Percentiles rank a stretch among this genome's conserved stretches.
Evolutionary conservation across 306 rosid genomes (phyloP).

Genomic region (Albizia julibrissin): DNA sequence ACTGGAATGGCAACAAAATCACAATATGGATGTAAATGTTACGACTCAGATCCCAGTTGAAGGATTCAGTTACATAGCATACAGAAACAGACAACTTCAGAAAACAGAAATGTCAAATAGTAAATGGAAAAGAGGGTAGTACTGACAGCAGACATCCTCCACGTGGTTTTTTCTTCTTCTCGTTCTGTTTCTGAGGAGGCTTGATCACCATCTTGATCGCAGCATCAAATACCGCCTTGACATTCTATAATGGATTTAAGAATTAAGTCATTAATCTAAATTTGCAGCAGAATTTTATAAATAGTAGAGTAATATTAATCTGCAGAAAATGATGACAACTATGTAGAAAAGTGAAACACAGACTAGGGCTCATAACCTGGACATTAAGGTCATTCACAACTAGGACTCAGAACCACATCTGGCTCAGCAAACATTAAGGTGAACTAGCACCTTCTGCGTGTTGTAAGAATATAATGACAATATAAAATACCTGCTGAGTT

Average conservation of each 20-base stretch:
- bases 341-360: neutral
- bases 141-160: slow-evolving; percentile 67
- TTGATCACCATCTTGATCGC: slow-evolving; percentile 76
- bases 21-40: neutral
- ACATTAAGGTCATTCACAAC: neutral
- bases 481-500: slow-evolving; percentile 76
- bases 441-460: neutral
- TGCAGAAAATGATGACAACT: neutral
- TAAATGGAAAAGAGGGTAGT: neutral
- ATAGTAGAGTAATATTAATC: neutral
- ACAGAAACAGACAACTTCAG: neutral
- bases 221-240: slow-evolving; percentile 69
- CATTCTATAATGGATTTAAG: slow-evolving; percentile 53
- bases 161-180: slow-evolving; percentile 55
- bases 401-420: neutral
- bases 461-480: slow-evolving; percentile 8
- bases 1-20: neutral
- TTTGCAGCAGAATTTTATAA: slow-evolving; percentile 1
- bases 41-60: neutral
- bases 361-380: neutral
- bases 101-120: neutral
- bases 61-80: neutral
- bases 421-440: slow-evolving; percentile 1
- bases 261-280: neutral
- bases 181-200: slow-evolving; percentile 65